Base-by-base conservation (phyloP, 495 filamentous ascomycete species). In the Talaromyces trachyspermus region DNA sequence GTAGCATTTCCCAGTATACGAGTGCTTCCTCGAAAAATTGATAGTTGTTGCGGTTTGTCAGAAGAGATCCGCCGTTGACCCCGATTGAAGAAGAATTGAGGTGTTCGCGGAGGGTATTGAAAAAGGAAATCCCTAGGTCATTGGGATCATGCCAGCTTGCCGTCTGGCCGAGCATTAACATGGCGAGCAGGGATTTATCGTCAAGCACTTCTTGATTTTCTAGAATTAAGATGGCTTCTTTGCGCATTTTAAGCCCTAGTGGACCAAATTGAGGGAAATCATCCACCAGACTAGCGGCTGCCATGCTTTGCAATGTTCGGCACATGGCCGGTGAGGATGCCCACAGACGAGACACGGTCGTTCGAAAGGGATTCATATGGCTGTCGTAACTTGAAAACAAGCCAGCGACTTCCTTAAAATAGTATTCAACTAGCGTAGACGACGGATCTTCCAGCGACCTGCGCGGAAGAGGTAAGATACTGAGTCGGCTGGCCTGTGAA, bases 1-100 rank as follows among this genome's bases (percentile, higher is more conserved):
- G 71, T 19, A 78, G 65, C 76, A 80, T 80, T 43, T 80, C 76
- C 76, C 76, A 80, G 49, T 80, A 80, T 11, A 80, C 60, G 1
- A 80, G 61, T 29, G 74, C 70, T 54, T 80, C 75, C 51, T 77
- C 71, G 55, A 80, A 80, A 51, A 80, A 80, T 17, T 70, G 70
- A 37, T 72, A 69, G 39, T 74, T 78, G 43, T 70, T 75, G 49
- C 49, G 53, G 29, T 48, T 65, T 43, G 59, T 62, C 18, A 36
- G 45, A 41, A 52, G 56, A 30, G 37, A 52, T 22, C 47, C 38
- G 29, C 26, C 46, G 17, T 53, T 32, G 3, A 23, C 37, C 1
- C 51, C 47, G 10, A 59, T 56, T 2, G 58, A 39, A 3, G 64
- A 52, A 2, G 64, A 57, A 24, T 70, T 68, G n/a, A 77, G 54